phyloP scores from a whole-genome alignment of 2,329 filamentous ascomycete genomes.

The Paraphaeosphaeria sporulosa region DNA sequence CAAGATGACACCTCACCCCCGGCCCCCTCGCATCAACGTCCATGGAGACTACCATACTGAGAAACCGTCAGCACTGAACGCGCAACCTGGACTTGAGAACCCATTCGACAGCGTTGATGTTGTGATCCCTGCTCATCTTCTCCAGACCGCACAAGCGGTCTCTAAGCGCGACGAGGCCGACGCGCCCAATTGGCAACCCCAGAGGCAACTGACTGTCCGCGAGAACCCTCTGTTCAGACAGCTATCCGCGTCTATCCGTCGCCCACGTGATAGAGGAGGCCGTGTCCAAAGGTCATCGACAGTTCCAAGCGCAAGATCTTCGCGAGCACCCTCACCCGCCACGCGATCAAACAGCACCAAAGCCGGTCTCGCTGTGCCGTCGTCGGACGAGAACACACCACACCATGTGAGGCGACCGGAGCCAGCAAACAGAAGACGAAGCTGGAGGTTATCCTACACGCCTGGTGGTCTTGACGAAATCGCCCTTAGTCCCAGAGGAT shows the following conservation, averaged over 20 bases:
- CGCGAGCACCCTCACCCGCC: neutral
- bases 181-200: slow-evolving; percentile 24
- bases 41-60: neutral
- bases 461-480: slow-evolving; percentile 9
- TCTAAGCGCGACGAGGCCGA: slow-evolving; percentile 25
- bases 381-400: neutral
- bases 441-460: slow-evolving; percentile 14
- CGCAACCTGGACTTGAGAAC: neutral
- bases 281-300: slow-evolving; percentile 12
- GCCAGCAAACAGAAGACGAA: neutral
- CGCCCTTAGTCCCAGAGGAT: slow-evolving; percentile 6
- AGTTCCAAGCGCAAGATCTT: slow-evolving; percentile 4
- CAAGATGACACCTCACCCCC: slow-evolving; percentile 1
- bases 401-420: neutral
- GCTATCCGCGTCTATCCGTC: neutral
- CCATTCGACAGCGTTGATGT: slow-evolving; percentile 19
- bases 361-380: neutral
- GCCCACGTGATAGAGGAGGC: too few species aligned
- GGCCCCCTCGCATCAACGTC: neutral
- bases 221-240: neutral
- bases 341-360: neutral
- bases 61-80: neutral
- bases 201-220: slow-evolving; percentile 19
- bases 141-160: slow-evolving; percentile 25
- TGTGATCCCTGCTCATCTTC: slow-evolving; percentile 31